These are phyloP conservation scores for Friedmanniomyces endolithicus DNA, from an alignment of 495 filamentous ascomycete genomes.

Conservation along the genomic window DNA sequence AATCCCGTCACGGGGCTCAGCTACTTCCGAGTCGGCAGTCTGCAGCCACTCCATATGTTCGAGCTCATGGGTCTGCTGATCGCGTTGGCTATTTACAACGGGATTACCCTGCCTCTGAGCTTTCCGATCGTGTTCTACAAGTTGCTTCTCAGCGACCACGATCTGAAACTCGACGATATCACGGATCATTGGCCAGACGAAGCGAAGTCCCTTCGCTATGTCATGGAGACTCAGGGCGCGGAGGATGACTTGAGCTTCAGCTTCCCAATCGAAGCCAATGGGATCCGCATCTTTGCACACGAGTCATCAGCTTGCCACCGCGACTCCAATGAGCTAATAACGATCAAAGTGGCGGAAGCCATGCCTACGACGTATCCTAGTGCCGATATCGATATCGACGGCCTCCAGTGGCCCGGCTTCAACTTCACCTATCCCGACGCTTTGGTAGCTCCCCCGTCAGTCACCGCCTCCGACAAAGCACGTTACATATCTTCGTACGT, in stretches of 20 bases:
- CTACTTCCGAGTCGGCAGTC: conserved; percentile 75
- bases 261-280: conserved; percentile 17
- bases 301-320: not conserved
- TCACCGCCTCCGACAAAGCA: conserved; percentile 65
- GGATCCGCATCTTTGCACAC: conserved; percentile 6
- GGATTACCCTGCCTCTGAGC: conserved; percentile 74
- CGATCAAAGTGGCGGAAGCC: not conserved
- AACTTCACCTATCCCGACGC: not conserved
- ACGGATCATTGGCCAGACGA: conserved; percentile 80
- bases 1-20: conserved; percentile 61
- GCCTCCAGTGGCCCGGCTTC: conserved; percentile 9
- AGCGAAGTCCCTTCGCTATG: conserved; percentile 39
- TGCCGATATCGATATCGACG: not conserved
- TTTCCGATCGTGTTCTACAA: conserved; percentile 77
- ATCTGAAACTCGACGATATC: conserved; percentile 43
- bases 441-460: conserved; percentile 43
- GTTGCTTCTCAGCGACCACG: conserved; percentile 51
- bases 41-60: conserved; percentile 76
- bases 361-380: not conserved
- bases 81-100: conserved; percentile 88
- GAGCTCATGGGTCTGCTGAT: conserved; percentile 80
- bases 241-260: not conserved
- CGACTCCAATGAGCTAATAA: not conserved
- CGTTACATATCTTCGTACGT: conserved; percentile 82
- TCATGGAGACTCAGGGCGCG: not conserved